Evolutionary conservation across 2,329 filamentous ascomycete species (phyloP).

Genomic region (Penicillium sp.): DNA sequence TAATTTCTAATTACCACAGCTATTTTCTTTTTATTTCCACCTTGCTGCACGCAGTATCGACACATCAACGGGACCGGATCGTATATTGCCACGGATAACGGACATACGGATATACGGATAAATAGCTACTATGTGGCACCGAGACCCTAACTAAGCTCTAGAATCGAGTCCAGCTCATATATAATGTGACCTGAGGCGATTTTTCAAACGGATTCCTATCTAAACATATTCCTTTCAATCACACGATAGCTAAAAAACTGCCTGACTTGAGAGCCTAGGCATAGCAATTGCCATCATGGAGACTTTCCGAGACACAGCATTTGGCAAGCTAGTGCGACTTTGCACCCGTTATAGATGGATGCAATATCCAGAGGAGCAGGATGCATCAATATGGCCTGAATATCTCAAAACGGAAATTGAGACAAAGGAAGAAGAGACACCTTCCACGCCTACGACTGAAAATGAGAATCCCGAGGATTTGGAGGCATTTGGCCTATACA

Average conservation of each 20-base stretch:
- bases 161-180: background rate
- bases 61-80: too few species aligned
- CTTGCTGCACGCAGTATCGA: background rate
- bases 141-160: background rate
- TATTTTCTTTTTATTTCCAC: background rate
- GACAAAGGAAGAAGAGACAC: slow-evolving; percentile 10
- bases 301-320: slow-evolving; percentile 26
- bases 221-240: too few species aligned
- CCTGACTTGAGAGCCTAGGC: too few species aligned
- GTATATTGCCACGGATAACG: background rate
- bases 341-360: slow-evolving; percentile 11
- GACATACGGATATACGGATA: background rate
- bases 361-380: slow-evolving; percentile 25
- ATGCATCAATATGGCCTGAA: slow-evolving; percentile 15
- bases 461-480: slow-evolving; percentile 12
- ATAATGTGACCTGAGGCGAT: background rate
- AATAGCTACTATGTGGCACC: background rate
- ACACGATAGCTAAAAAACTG: background rate
- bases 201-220: background rate
- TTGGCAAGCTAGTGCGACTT: slow-evolving; percentile 27
- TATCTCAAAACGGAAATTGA: slow-evolving; percentile 17
- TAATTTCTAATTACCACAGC: background rate
- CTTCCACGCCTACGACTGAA: slow-evolving; percentile 1
- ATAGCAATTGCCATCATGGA: slow-evolving; percentile 8
- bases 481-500: slow-evolving; percentile 19